Evolutionary conservation across 2,329 filamentous ascomycete species (phyloP), one percentile per base, ranked within the genome.

Genomic region (Colletotrichum sp.): DNA sequence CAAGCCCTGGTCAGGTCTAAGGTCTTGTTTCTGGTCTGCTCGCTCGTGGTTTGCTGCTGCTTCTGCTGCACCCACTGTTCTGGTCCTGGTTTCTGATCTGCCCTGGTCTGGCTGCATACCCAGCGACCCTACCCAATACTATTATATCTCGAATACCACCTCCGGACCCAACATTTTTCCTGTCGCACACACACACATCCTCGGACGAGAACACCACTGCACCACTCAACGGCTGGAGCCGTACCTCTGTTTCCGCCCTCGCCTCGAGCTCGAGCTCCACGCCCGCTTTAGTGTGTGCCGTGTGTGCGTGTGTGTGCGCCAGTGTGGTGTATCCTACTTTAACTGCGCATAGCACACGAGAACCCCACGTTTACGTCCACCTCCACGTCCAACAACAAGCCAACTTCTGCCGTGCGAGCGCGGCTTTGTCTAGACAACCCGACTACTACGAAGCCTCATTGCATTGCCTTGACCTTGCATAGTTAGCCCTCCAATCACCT

Each of bases 71-170:
- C 69, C 70, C 70, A 68, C 70, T 57, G 57, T 64, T 73, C 70
- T 76, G 64, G 73, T 69, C 67, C 67, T 25, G 15, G 68, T 36
- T 76, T 34, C 63, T 69, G 64, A 74, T 74, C 65, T 62, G 74
- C 74, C 74, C 64, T 74, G 74, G 74, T 32, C 74, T 69, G 70
- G 71, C 74, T 74, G 74, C 74, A 76, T 76, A 55, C 32, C 64
- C 64, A 29, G 64, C 59, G 74, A 74, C 65, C 70, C 59, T 74
- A 68, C 73, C 49, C 34, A 71, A 55, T 68, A 65, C 49, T 76
- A 34, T 69, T 76, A 72, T 76, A 76, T 74, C 64, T 76, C 49
- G 34, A 76, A 73, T 76, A 69, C 49, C 70, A 74, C 70, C 59
- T 65, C 65, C 65, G 49, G 59, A 63, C 59, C 65, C 70, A 69